phyloP scores from a whole-genome alignment of 257 asterid species.

The Solanum dulcamara region DNA sequence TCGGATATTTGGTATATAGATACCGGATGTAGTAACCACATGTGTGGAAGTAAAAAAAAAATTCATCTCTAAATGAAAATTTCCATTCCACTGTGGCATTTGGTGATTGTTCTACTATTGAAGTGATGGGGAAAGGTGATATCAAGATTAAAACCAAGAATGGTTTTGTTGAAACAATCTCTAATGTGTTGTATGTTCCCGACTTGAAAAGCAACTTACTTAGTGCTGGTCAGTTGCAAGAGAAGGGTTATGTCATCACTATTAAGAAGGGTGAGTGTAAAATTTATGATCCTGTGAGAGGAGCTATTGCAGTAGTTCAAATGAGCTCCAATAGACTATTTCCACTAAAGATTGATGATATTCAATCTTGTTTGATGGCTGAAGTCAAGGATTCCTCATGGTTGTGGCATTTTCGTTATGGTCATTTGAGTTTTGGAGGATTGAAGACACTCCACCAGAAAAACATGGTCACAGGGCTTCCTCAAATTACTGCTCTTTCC shows the following conservation, averaged over 20 bases:
- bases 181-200: not conserved
- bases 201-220: not conserved
- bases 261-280: not conserved
- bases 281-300: not conserved
- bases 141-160: not conserved
- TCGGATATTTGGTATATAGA: not conserved
- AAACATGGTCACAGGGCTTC: not conserved
- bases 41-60: not conserved
- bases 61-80: not conserved
- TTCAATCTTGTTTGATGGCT: not conserved
- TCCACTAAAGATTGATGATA: not conserved
- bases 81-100: not conserved
- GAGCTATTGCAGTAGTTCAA: not conserved
- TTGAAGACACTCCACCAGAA: not conserved
- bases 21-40: not conserved
- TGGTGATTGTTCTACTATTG: not conserved
- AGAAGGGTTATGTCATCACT: not conserved
- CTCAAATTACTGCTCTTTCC: not conserved
- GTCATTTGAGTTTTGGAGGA: not conserved
- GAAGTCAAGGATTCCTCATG: not conserved
- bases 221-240: not conserved
- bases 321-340: not conserved
- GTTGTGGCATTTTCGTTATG: not conserved
- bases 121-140: not conserved
- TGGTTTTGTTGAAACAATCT: not conserved